Percentiles rank a stretch among this genome's conserved stretches.
Conservation (phyloP, 106 monocot species). For the Dioscorea alata region DNA sequence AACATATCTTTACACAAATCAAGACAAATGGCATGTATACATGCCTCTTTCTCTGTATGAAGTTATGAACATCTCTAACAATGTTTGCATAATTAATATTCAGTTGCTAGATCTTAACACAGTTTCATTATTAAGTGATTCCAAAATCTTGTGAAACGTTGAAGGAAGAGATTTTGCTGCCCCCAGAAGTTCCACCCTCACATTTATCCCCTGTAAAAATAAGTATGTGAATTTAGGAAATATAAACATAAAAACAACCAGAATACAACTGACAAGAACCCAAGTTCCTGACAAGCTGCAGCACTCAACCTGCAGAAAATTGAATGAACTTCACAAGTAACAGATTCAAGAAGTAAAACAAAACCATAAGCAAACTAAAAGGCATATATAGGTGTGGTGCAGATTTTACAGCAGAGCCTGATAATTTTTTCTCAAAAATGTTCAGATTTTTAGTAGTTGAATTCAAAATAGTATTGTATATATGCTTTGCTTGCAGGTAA, state of each 20-base stretch:
- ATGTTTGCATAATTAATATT: conserved; percentile 86
- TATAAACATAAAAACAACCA: too few species aligned
- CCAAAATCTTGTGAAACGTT: conserved; percentile 64
- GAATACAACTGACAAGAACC: conserved; percentile 15
- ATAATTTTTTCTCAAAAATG: conserved; percentile 77
- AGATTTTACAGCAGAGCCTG: conserved; percentile 80
- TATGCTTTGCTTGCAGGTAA: conserved; percentile 64
- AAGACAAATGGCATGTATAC: neutral
- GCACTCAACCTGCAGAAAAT: conserved; percentile 72
- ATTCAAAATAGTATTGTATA: conserved; percentile 62
- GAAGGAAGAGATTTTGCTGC: conserved; percentile 79
- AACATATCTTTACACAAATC: neutral
- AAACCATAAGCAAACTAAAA: neutral
- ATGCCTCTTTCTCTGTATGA: conserved; percentile 71
- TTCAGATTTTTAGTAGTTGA: conserved; percentile 76
- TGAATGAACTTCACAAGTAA: neutral
- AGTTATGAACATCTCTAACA: conserved; percentile 87
- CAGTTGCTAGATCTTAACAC: conserved; percentile 58
- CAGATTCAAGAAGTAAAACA: neutral
- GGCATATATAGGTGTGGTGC: neutral
- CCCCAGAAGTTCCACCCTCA: conserved; percentile 77
- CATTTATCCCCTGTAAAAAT: conserved; percentile 63
- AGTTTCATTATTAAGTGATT: conserved; percentile 56
- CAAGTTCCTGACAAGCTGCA: conserved; percentile 89
- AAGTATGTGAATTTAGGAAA: too few species aligned